phyloP scores from a whole-genome alignment of 306 rosid species.

The Medicago ruthenica region DNA sequence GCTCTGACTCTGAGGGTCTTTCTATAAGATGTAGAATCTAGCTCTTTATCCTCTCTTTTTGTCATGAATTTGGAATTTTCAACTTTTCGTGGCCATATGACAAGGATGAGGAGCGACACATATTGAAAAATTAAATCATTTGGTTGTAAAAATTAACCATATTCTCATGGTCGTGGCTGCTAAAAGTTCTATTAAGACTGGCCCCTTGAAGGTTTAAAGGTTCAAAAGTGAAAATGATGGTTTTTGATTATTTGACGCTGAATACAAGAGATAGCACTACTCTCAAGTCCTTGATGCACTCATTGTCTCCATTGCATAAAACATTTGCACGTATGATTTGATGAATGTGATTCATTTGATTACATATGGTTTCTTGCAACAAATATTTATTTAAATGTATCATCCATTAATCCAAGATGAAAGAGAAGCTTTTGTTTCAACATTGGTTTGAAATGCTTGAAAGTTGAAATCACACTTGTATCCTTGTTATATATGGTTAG shows the following conservation, averaged over 20 bases:
- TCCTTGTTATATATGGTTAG: too few species aligned
- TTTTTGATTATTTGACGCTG: constrained; percentile 67
- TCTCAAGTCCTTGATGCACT: constrained; percentile 57
- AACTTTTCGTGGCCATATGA: constrained; percentile 57
- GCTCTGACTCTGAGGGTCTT: constrained; percentile 35
- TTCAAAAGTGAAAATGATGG: constrained; percentile 81
- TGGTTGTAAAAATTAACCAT: constrained; percentile 50
- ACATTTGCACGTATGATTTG: neutral
- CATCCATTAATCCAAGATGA: neutral
- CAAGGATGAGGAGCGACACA: constrained; percentile 55
- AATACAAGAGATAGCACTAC: constrained; percentile 74
- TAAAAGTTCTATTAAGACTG: constrained; percentile 48
- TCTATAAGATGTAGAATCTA: constrained; percentile 51
- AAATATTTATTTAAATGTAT: neutral
- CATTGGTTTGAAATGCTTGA: too few species aligned
- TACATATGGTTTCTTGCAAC: neutral
- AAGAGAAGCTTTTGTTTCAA: too few species aligned
- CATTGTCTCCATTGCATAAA: constrained; percentile 50
- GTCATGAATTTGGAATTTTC: constrained; percentile 51
- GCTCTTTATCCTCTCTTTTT: constrained; percentile 55
- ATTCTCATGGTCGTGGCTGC: constrained; percentile 56
- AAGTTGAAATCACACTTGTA: too few species aligned
- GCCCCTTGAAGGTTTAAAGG: constrained; percentile 49
- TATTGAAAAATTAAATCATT: constrained; percentile 48
- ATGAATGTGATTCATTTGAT: neutral